These are phyloP conservation scores for Xerocomus spinulosus DNA, from an alignment of 768 basidiomycete species.

Conservation along the genomic window DNA sequence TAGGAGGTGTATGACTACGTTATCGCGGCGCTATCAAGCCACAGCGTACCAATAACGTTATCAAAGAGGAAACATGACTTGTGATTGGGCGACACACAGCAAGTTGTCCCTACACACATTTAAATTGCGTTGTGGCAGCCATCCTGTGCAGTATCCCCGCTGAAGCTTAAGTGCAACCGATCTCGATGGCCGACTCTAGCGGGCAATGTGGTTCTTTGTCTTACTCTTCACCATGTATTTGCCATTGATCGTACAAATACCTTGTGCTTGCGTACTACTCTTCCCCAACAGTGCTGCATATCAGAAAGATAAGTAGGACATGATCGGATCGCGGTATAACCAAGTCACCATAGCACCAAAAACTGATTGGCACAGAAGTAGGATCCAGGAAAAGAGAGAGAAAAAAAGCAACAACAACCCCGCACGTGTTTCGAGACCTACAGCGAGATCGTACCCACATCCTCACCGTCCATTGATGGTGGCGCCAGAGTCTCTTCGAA, in stretches of 20 bases:
- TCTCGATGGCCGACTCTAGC: not conserved
- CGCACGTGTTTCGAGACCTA: slow-evolving; percentile 6
- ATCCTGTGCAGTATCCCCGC: no score
- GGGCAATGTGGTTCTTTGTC: not conserved
- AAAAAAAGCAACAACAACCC: slow-evolving; percentile 8
- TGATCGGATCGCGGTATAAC: slow-evolving; percentile 18
- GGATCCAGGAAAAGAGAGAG: slow-evolving; percentile 4
- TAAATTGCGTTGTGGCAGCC: slow-evolving; percentile 4
- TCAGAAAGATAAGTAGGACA: slow-evolving; percentile 10
- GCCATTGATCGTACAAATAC: not conserved
- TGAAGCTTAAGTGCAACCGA: no score
- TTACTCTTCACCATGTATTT: not conserved
- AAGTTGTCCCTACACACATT: not conserved
- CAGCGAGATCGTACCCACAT: slow-evolving; percentile 9
- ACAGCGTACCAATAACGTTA: no score
- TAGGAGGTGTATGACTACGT: not conserved
- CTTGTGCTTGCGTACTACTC: not conserved
- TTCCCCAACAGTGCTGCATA: not conserved
- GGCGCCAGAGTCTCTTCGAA: slow-evolving; percentile 62
- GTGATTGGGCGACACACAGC: not conserved
- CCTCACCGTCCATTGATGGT: slow-evolving; percentile 61
- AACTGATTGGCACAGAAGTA: slow-evolving; percentile 11
- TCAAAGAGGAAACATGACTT: not conserved
- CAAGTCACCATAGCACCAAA: slow-evolving; percentile 10
- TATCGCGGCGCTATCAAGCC: not conserved